Evolutionary conservation across 2,329 filamentous ascomycete species (phyloP), one percentile per base, ranked within the genome.

Genomic region (Pseudocercospora macadamiae): DNA sequence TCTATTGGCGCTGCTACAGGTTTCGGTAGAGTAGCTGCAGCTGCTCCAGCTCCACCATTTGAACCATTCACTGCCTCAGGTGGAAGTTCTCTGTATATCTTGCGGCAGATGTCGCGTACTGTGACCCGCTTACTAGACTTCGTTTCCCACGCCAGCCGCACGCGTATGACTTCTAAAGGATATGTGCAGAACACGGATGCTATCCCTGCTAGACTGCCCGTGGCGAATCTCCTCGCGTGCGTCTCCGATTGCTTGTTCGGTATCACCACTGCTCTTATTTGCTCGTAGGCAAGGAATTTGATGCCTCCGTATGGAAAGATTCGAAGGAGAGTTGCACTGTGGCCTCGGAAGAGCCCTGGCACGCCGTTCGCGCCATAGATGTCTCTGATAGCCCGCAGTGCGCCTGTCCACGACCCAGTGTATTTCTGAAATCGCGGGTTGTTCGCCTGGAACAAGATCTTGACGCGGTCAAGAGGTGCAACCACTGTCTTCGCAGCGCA

Each of bases 241-340:
- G 93, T 97, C 74, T 99, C 95, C 58, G 96, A 83, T 4, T 87
- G 79, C 52, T 81, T 85, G 34, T 77, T 80, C 1, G 84, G 84
- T 61, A 99, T 97, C 28, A 97, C 71, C 12, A 87, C 70, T 10
- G 89, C 86, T 60, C 95, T 90, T 64, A 97, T 91, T 76, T 99
- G 95, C 75, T 99, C 95, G 78, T 99, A 99, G 45, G 93, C 93
- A 39, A 99, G 84, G 71, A 99, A 99, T 72, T 99, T 99, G 76
- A 97, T 96, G 45, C 90, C 93, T 14, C 93, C 95, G 74, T 99
- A 99, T 4, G 95, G 95, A 69, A 97, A 99, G 63, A 99, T 96
- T 64, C 95, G 88, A 53, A 97, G 82, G 2, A 99, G 80, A 0
- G 95, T 99, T 2, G 93, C 95, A 3, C 92, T 97, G 74, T 99